Conservation (phyloP, 2,329 filamentous ascomycete species). For the Beauveria sp. region DNA sequence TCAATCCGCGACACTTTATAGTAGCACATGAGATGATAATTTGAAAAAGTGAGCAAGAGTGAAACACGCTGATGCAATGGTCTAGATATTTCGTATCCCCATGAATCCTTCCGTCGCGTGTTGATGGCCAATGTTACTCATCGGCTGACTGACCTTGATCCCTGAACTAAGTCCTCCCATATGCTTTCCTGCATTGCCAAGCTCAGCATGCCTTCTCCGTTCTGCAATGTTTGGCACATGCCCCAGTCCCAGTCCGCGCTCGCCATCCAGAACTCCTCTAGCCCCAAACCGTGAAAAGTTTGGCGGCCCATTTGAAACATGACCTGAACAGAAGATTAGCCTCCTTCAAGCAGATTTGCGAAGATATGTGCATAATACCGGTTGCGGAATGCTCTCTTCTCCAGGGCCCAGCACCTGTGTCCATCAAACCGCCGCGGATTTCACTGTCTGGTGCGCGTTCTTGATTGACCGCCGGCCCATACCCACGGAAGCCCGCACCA, state of each 20-base stretch:
- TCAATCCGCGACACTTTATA: neutral
- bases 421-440: neutral
- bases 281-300: neutral
- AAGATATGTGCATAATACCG: neutral
- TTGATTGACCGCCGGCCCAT: neutral
- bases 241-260: neutral
- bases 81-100: neutral
- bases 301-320: neutral
- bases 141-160: constrained; percentile 14
- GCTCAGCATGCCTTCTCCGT: neutral
- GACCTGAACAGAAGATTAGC: neutral
- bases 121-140: constrained; percentile 17
- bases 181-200: neutral
- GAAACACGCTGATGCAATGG: neutral
- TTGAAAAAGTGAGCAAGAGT: neutral
- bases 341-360: too few relatives aligned
- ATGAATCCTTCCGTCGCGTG: neutral
- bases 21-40: neutral
- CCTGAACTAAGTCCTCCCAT: constrained; percentile 12
- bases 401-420: neutral
- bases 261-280: neutral
- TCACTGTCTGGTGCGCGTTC: neutral
- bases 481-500: neutral
- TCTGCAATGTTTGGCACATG: constrained; percentile 4
- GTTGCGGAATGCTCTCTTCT: neutral